A percentile compares a stretch with the other conserved stretches of the same genome.
Conservation (phyloP, 371 early-diverging fungal genomes). For the Umbelopsis sp. region DNA sequence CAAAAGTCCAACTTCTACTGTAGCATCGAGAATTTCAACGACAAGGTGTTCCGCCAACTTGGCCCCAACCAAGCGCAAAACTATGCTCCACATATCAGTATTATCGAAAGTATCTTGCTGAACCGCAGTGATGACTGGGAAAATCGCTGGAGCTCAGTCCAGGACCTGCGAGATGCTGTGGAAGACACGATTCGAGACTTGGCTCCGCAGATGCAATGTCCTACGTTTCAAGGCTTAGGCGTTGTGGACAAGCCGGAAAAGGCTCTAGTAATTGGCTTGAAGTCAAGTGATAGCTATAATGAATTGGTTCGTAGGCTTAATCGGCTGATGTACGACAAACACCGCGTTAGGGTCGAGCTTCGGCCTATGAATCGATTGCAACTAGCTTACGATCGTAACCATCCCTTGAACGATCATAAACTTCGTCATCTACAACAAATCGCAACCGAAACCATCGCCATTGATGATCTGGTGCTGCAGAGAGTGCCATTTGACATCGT, state of each 20-base stretch:
- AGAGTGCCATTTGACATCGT: constrained; percentile 14
- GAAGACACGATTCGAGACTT: constrained; percentile 12
- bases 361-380: constrained; percentile 20
- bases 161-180: background rate
- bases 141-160: constrained; percentile 2
- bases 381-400: constrained; percentile 15
- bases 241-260: constrained; percentile 11
- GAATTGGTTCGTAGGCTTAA: constrained; percentile 13
- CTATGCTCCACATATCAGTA: constrained; percentile 18
- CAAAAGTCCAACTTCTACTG: constrained; percentile 15
- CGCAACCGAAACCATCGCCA: constrained; percentile 12
- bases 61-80: constrained; percentile 21
- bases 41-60: constrained; percentile 11
- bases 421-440: constrained; percentile 2
- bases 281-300: constrained; percentile 11
- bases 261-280: constrained; percentile 15
- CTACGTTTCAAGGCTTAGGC: constrained; percentile 8
- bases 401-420: background rate
- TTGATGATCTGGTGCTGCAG: background rate
- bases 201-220: constrained; percentile 13
- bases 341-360: constrained; percentile 1
- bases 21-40: constrained; percentile 19
- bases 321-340: constrained; percentile 16
- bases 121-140: constrained; percentile 6
- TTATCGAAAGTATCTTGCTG: background rate